A percentile compares a stretch with the other conserved stretches of the same genome.
These are phyloP conservation scores for Colletotrichum musae DNA, from an alignment of 2,329 filamentous ascomycete species.

Conservation along the genomic window DNA sequence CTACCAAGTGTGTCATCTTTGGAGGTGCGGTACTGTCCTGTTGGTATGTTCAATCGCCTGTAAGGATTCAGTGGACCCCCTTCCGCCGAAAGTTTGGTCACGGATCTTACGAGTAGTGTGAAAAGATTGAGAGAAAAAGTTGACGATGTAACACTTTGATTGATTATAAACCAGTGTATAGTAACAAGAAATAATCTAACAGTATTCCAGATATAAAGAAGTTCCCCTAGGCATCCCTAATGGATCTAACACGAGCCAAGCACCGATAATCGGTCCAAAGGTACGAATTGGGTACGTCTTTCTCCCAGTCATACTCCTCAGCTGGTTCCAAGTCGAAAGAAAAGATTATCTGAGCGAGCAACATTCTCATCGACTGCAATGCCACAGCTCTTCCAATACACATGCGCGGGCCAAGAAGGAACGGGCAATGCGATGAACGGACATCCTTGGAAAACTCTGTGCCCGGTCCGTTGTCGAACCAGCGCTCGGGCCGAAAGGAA, in stretches of 20 bases:
- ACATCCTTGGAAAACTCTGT: conserved; percentile 44
- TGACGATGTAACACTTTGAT: too few relatives aligned
- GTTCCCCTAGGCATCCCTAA: too few relatives aligned
- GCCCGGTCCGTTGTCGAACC: conserved; percentile 43
- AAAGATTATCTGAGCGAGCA: background rate
- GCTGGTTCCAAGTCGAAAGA: conserved; percentile 6
- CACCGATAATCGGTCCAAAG: conserved; percentile 23
- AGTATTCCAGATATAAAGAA: too few relatives aligned
- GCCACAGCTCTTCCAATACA: conserved; percentile 48
- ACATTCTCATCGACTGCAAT: conserved; percentile 20
- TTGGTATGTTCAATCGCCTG: too few relatives aligned
- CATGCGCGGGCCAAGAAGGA: conserved; percentile 48
- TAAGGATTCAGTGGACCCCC: too few relatives aligned
- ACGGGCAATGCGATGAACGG: conserved; percentile 46
- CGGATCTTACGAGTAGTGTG: too few relatives aligned
- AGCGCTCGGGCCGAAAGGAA: conserved; percentile 52
- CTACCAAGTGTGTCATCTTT: too few relatives aligned
- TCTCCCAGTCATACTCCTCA: conserved; percentile 14
- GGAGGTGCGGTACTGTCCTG: too few relatives aligned
- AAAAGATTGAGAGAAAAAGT: too few relatives aligned
- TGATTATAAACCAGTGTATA: too few relatives aligned
- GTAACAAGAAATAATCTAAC: too few relatives aligned
- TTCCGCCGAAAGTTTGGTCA: too few relatives aligned
- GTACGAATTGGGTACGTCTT: conserved; percentile 3
- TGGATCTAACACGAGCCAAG: background rate